A percentile compares a stretch with the other conserved stretches of the same genome.
phyloP scores from a whole-genome alignment of 2,329 filamentous ascomycete genomes.

The Venturia oleaginea region DNA sequence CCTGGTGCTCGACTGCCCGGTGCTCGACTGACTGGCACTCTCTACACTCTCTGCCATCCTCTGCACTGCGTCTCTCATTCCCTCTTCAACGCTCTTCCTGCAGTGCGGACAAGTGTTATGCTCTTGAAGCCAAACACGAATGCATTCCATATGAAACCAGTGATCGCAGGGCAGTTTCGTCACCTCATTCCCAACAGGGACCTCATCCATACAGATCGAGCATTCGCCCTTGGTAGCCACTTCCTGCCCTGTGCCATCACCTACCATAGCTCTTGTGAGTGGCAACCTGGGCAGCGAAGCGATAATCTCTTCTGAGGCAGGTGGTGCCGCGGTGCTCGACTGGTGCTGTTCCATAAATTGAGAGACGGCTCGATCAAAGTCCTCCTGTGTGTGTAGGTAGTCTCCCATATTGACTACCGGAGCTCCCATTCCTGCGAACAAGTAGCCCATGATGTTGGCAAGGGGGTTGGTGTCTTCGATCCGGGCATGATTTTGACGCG shows the following conservation, averaged over 20 bases:
- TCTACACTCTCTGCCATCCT: background rate
- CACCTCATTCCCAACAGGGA: constrained; percentile 63
- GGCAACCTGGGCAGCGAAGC: constrained; percentile 61
- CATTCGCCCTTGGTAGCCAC: constrained; percentile 54
- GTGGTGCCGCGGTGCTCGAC: constrained; percentile 68
- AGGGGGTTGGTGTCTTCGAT: constrained; percentile 21
- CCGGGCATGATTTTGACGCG: background rate
- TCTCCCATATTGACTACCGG: constrained; percentile 38
- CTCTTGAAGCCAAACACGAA: constrained; percentile 73
- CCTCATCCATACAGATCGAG: constrained; percentile 88
- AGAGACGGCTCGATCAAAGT: constrained; percentile 78
- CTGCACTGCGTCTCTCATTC: background rate
- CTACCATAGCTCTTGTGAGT: constrained; percentile 61
- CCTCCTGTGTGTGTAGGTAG: constrained; percentile 84
- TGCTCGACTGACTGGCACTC: too few species aligned
- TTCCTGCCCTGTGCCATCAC: constrained; percentile 34
- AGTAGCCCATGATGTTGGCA: constrained; percentile 38
- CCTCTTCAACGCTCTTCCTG: constrained; percentile 40
- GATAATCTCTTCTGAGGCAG: constrained; percentile 69
- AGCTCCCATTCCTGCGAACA: background rate
- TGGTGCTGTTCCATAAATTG: constrained; percentile 79
- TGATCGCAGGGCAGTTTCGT: constrained; percentile 78
- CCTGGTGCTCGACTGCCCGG: background rate
- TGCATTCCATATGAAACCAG: constrained; percentile 84
- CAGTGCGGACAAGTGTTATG: constrained; percentile 91